phyloP scores from a whole-genome alignment of 2,329 filamentous ascomycete genomes.

The Arthrobotrys sphaeroides region DNA sequence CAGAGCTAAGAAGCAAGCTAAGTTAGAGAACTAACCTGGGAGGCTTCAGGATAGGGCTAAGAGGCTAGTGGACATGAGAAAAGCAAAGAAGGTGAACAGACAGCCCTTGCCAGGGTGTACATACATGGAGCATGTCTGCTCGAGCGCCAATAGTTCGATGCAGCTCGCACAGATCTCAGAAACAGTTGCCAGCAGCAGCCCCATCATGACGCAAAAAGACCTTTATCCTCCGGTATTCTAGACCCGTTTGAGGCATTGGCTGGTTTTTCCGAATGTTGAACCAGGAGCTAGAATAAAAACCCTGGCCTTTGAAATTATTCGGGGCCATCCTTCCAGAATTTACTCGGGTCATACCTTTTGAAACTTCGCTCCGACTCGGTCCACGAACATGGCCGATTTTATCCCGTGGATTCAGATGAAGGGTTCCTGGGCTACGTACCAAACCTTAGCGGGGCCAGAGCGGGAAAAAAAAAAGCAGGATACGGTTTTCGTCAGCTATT shows the following conservation, averaged over 20 bases:
- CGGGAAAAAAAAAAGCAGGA: constrained; percentile 34
- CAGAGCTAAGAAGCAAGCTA: constrained; percentile 29
- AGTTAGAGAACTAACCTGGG: constrained; percentile 34
- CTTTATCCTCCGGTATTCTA: constrained; percentile 50
- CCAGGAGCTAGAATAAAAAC: constrained; percentile 52
- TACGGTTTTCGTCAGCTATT: constrained; percentile 11
- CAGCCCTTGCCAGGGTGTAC: constrained; percentile 6
- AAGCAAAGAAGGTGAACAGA: constrained; percentile 35
- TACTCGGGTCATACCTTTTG: constrained; percentile 37
- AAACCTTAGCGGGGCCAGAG: constrained; percentile 30
- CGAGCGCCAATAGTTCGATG: constrained; percentile 36
- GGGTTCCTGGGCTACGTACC: constrained; percentile 19
- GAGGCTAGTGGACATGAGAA: constrained; percentile 15
- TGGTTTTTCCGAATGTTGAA: constrained; percentile 54
- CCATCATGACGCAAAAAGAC: constrained; percentile 51
- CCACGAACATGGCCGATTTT: constrained; percentile 41
- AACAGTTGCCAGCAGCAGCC: constrained; percentile 20
- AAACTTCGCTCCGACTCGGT: constrained; percentile 48
- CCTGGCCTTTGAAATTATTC: constrained; percentile 51
- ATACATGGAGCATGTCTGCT: constrained; percentile 8
- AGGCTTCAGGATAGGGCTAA: constrained; percentile 42
- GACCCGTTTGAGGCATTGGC: constrained; percentile 46
- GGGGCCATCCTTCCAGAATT: constrained; percentile 51
- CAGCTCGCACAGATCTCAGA: constrained; percentile 49
- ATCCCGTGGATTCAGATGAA: constrained; percentile 40